Base-by-base conservation (phyloP, 495 filamentous ascomycete genomes). In the Xylaria telfairii region DNA sequence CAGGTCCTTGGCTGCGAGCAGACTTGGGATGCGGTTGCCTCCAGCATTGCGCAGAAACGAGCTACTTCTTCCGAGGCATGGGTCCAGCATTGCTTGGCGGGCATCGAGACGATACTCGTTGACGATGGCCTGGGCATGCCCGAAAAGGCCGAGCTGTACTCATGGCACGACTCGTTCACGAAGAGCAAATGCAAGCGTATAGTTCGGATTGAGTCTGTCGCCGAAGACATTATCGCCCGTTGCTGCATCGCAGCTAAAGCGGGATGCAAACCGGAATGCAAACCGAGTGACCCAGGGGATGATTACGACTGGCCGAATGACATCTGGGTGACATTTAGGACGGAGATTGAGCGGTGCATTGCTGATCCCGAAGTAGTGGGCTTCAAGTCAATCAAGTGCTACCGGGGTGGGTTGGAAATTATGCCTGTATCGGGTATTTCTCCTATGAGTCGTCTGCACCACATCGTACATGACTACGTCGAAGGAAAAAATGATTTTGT, bases 311-410 rank as follows among this genome's bases (percentile, higher is more conserved):
- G 34, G 34, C 0, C 34, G 24, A 37, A 28, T 6, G 59, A 41
- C 4, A 42, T 62, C 37, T 6, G 17, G n/a, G 7, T 2, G 13
- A 4, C 37, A 0, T 62, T 62, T 49, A 67, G 78, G 30, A 65
- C 78, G 4, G 77, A 82, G 15, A 87, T 96, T 59, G 69, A 78
- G 34, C 76, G 75, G 15, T 86, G 87, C 0, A 81, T 92, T 53
- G 78, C 82, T 0, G 90, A 96, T 75, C 81, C 86, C 1, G 86
- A 90, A 17, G 91, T 97, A 34, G 93, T 89, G 8, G 94, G 87
- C 7, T 97, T 97, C 85, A 96, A 97, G 77, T 92, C 90, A 6
- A 88, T 95, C 37, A 85, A 97, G 61, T 96, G 94, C 77, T 96
- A 96, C 76, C 88, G 94, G 15, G 92, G 89, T 3, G 94, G 94